phyloP scores from a whole-genome alignment of 495 filamentous ascomycete species.

The Lepidopterella palustris region DNA sequence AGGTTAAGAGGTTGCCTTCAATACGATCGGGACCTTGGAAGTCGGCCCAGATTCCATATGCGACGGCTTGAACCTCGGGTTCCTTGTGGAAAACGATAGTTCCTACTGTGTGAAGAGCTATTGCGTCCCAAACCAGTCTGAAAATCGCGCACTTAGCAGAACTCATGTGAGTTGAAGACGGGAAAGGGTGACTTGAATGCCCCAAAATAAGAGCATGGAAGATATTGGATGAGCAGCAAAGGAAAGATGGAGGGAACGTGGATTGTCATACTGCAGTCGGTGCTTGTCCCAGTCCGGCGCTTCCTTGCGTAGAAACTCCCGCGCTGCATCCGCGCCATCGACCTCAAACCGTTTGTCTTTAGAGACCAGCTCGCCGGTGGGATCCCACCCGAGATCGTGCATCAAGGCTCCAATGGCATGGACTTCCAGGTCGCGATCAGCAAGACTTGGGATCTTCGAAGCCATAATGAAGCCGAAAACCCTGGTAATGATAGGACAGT shows the following conservation, averaged over 20 bases:
- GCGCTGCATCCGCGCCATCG: neutral
- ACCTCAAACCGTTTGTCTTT: slow-evolving; percentile 3
- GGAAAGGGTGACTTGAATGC: no score
- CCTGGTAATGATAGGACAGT: no score
- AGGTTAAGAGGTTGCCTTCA: neutral
- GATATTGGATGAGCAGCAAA: no score
- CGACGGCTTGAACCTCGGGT: neutral
- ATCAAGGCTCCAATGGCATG: slow-evolving; percentile 34
- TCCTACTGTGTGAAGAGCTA: neutral
- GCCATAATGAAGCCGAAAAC: slow-evolving; percentile 15
- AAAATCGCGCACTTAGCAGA: no score
- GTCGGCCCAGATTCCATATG: neutral
- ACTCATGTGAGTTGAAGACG: neutral
- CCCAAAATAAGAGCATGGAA: no score
- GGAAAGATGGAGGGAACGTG: no score
- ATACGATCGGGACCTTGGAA: neutral
- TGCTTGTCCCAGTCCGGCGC: neutral
- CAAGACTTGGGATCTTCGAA: slow-evolving; percentile 1
- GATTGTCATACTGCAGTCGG: neutral
- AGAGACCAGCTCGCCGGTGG: neutral
- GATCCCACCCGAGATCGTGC: slow-evolving; percentile 35
- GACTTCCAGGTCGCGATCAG: slow-evolving; percentile 31
- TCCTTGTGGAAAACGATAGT: neutral
- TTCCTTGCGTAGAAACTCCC: neutral
- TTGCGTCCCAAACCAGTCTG: slow-evolving; percentile 2